phyloP scores from a whole-genome alignment of 495 filamentous ascomycete species.

The Hyaloscypha finlandica region DNA sequence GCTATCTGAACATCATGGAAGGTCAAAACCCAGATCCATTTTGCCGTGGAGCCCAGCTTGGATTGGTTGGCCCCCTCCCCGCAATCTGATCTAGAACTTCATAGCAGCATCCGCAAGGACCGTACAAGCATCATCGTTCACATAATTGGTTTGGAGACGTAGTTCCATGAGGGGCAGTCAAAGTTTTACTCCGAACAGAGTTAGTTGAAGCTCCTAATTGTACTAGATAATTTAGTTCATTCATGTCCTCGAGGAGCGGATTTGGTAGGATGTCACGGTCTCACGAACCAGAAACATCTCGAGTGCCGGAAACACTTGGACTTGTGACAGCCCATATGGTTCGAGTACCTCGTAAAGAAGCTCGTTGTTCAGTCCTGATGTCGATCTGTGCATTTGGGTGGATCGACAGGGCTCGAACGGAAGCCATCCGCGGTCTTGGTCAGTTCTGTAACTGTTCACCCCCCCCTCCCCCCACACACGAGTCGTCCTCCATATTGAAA shows the following conservation, averaged over 20 bases:
- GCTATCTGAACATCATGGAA: not conserved
- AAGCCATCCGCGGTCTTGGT: not conserved
- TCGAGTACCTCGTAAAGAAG: not conserved
- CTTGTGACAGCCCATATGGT: not conserved
- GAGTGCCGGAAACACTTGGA: constrained; percentile 9
- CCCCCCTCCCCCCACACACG: not conserved
- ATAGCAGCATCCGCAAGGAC: not conserved
- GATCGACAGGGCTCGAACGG: constrained; percentile 1
- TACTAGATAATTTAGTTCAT: constrained; percentile 10
- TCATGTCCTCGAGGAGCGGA: not conserved
- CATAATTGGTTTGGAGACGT: constrained; percentile 11
- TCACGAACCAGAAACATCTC: constrained; percentile 6
- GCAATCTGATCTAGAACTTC: constrained; percentile 6
- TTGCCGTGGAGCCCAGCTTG: not conserved
- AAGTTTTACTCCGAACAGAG: not conserved
- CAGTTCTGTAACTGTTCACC: not conserved
- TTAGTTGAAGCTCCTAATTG: constrained; percentile 8
- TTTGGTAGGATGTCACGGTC: not conserved
- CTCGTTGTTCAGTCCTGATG: not conserved
- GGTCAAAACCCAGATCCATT: not conserved
- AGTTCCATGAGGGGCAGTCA: not conserved
- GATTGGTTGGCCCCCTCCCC: not conserved
- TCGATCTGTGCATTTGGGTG: constrained; percentile 1
- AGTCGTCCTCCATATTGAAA: not conserved
- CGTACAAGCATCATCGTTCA: constrained; percentile 1